Base-by-base conservation (phyloP, 2,329 filamentous ascomycete genomes). In the Trichoderma simmonsii region DNA sequence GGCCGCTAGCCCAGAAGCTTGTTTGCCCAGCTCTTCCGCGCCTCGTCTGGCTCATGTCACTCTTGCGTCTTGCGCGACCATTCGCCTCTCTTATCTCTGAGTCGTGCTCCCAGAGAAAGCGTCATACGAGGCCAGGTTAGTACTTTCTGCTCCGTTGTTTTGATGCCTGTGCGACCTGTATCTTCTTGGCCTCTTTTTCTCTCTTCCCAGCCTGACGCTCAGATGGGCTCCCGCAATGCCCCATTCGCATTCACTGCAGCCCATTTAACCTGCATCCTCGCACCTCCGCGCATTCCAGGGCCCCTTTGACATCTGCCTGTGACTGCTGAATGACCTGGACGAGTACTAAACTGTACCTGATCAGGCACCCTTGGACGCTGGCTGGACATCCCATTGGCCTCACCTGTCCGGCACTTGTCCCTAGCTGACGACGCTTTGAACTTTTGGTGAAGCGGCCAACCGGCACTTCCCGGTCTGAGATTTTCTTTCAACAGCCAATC, bases 391-490 rank as follows among this genome's bases (percentile, higher is more conserved):
- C 32, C 66, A 59, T 60, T 61, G 39, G 61, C 30, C n/a, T 39
- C 59, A 30, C 39, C 57, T 36, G 26, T 18, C 56, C 68, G 6
- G 36, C 64, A 62, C 39, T 43, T 62, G 63, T 15, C 18, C 32
- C 39, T 48, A 32, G 69, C 60, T 71, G 69, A 71, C 69, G 69
- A 71, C 69, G 69, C 69, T 24, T 71, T 64, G 60, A 51, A 34
- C 43, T 48, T 65, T n/a, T 32, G 64, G 14, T 34, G 26, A 24
- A 62, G n/a, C 59, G 56, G 36, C 60, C 34, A 65, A 57, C 61
- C 34, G 26, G 39, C 60, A 11, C 68, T 26, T 70, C 59, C 59
- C 39, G 30, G 43, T 28, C 59, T 30, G 21, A 32, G 9, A n/a
- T 32, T 24, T 54, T 61, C 30, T n/a, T 28, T 61, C 39, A 63